Evolutionary conservation across 164 flowering plant species (phyloP).

Genomic region (Vitis amurensis): DNA sequence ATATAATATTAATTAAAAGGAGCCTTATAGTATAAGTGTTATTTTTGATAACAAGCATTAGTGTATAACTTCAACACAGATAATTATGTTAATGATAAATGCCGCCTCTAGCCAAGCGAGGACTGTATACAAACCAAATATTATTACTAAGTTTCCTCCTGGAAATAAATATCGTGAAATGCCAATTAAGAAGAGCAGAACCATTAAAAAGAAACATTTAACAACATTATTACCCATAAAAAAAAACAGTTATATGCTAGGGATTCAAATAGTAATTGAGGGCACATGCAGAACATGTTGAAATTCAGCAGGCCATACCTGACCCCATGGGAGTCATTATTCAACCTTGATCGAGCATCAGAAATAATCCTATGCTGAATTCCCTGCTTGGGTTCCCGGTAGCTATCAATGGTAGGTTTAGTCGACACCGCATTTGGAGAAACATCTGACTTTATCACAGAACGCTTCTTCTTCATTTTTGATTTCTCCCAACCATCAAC

Average conservation of each 20-base stretch:
- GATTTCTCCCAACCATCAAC: constrained; percentile 88
- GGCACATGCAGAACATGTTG: neutral
- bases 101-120: neutral
- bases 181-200: neutral
- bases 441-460: constrained; percentile 67
- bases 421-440: constrained; percentile 31
- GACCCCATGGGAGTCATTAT: constrained; percentile 50
- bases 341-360: constrained; percentile 54
- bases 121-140: too few species aligned
- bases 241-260: neutral
- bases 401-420: constrained; percentile 48
- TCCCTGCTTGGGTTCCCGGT: constrained; percentile 54
- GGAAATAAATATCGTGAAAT: neutral
- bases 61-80: neutral
- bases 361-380: constrained; percentile 45
- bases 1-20: too few species aligned
- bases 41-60: neutral
- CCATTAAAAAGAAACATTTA: neutral
- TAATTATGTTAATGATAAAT: neutral
- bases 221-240: neutral
- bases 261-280: neutral
- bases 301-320: constrained; percentile 37
- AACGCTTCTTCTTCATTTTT: constrained; percentile 84
- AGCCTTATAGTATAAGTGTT: too few species aligned
- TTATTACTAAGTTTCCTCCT: neutral